These are phyloP conservation scores for Sporothrix euskadiensis DNA, from an alignment of 2,329 filamentous ascomycete species.

Conservation along the genomic window DNA sequence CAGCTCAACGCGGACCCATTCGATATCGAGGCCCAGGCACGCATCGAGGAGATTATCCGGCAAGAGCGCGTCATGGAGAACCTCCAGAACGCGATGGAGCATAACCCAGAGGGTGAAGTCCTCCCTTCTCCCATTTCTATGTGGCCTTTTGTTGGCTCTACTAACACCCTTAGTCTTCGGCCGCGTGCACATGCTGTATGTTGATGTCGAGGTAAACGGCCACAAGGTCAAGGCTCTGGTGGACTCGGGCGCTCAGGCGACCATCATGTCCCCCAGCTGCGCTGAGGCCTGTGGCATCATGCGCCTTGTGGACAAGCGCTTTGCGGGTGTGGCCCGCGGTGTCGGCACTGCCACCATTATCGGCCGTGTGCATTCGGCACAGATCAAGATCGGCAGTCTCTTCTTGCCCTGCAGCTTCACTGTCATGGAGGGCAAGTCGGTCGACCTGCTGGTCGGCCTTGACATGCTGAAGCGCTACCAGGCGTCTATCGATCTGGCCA, in stretches of 20 bases:
- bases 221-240: slow-evolving; percentile 93
- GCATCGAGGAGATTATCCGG: slow-evolving; percentile 96
- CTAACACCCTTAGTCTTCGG: slow-evolving; percentile 71
- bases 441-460: slow-evolving; percentile 87
- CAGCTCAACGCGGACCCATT: slow-evolving; percentile 91
- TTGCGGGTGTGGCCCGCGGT: slow-evolving; percentile 86
- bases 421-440: slow-evolving; percentile 98
- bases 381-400: slow-evolving; percentile 86
- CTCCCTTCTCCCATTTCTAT: background rate
- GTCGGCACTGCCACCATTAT: slow-evolving; percentile 94
- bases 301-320: slow-evolving; percentile 89
- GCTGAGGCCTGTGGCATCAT: slow-evolving; percentile 93
- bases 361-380: slow-evolving; percentile 90
- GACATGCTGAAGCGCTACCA: slow-evolving; percentile 98
- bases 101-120: slow-evolving; percentile 86
- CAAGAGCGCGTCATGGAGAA: slow-evolving; percentile 95
- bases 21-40: slow-evolving; percentile 84
- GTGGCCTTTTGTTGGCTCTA: background rate
- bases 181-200: slow-evolving; percentile 92
- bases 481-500: slow-evolving; percentile 83
- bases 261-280: slow-evolving; percentile 95
- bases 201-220: slow-evolving; percentile 92
- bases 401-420: slow-evolving; percentile 95
- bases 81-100: slow-evolving; percentile 91
- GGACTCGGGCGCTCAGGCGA: slow-evolving; percentile 95